A percentile compares a stretch with the other conserved stretches of the same genome.
Conservation (phyloP, 352 stramenopile genomes). For the Globisporangium uncinulatum region DNA sequence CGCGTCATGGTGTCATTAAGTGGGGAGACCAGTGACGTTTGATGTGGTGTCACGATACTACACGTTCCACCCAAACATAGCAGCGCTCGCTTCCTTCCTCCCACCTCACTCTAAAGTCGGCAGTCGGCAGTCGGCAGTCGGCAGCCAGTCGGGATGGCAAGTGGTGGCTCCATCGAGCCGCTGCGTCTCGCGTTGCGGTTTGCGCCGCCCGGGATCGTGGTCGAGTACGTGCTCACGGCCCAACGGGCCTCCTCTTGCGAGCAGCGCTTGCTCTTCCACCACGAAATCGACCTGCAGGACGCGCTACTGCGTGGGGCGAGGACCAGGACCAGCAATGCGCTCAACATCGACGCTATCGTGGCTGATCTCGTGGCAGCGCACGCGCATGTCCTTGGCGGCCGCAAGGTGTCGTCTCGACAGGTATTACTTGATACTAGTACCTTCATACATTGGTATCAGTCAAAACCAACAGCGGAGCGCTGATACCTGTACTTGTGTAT, state of each 20-base stretch:
- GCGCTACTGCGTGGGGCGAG: slow-evolving; percentile 2
- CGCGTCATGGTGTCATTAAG: slow-evolving; percentile 41
- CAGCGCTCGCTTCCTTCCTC: too few species aligned
- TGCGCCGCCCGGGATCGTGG: slow-evolving; percentile 41
- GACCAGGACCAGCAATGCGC: too few species aligned
- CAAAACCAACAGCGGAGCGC: too few species aligned
- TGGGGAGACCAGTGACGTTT: background rate
- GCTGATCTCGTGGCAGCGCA: slow-evolving; percentile 33
- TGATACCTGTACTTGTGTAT: background rate
- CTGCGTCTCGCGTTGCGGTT: slow-evolving; percentile 53
- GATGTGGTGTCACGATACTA: background rate
- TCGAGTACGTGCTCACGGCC: slow-evolving; percentile 38
- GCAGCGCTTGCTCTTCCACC: slow-evolving; percentile 37
- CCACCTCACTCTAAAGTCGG: too few species aligned
- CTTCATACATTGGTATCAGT: too few species aligned
- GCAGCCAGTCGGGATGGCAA: slow-evolving; percentile 3
- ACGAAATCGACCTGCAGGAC: slow-evolving; percentile 47
- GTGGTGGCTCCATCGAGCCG: slow-evolving; percentile 25
- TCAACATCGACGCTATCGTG: slow-evolving; percentile 29
- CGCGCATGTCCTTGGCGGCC: slow-evolving; percentile 26
- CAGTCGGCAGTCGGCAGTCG: too few species aligned
- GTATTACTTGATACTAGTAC: slow-evolving; percentile 10
- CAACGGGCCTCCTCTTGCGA: slow-evolving; percentile 6
- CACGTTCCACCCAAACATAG: too few species aligned
- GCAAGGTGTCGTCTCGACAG: slow-evolving; percentile 41